Evolutionary conservation across 768 basidiomycete genomes (phyloP).

Genomic region (Mycena polygramma): DNA sequence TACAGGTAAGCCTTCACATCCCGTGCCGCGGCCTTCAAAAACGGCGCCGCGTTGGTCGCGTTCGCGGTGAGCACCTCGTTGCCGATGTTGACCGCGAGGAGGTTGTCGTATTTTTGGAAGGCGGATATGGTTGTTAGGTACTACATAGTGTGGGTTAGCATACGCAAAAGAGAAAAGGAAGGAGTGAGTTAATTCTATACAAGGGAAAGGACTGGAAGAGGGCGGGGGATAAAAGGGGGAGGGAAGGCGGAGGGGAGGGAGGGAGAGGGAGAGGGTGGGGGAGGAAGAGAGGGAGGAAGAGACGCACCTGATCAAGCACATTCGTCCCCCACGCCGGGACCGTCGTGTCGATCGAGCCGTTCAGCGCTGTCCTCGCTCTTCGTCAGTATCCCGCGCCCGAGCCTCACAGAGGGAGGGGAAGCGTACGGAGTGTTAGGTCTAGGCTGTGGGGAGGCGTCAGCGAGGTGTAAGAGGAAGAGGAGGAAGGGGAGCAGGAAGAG

Average conservation of each 20-base stretch:
- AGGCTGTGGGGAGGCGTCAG: slow-evolving; percentile 61
- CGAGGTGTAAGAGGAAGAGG: too few species aligned
- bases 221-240: too few species aligned
- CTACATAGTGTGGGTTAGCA: slow-evolving; percentile 24
- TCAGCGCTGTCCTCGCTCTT: slow-evolving; percentile 59
- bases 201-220: too few species aligned
- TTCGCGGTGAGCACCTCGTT: slow-evolving; percentile 66
- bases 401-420: too few species aligned
- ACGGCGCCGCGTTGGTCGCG: slow-evolving; percentile 67
- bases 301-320: slow-evolving; percentile 63
- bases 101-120: slow-evolving; percentile 76
- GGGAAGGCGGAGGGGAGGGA: too few species aligned
- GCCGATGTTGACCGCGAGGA: slow-evolving; percentile 78
- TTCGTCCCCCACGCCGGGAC: slow-evolving; percentile 74
- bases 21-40: slow-evolving; percentile 79
- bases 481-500: too few species aligned
- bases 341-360: slow-evolving; percentile 73
- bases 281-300: too few species aligned
- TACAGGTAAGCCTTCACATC: slow-evolving; percentile 68
- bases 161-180: too few species aligned
- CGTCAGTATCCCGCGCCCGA: too few species aligned
- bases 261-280: too few species aligned
- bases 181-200: too few species aligned
- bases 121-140: slow-evolving; percentile 71
- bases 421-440: slow-evolving; percentile 78